phyloP scores from a whole-genome alignment of 208 protist species.

The Trypanosoma melophagium region DNA sequence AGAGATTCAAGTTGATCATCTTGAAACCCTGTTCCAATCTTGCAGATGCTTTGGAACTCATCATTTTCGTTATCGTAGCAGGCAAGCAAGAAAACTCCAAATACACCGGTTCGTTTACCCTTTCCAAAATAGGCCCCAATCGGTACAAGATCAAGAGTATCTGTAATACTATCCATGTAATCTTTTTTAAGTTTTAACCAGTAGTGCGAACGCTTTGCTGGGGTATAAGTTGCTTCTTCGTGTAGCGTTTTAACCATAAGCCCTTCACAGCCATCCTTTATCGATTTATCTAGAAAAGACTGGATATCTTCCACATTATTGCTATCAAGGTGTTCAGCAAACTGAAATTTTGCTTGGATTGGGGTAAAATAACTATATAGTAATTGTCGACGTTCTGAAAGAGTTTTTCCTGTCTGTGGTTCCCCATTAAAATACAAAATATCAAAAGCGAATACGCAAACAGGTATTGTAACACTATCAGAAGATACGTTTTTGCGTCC shows the following conservation, averaged over 20 bases:
- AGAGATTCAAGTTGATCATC: constrained; percentile 92
- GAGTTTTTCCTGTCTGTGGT: constrained; percentile 78
- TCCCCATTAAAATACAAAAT: constrained; percentile 98
- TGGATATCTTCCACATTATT: constrained; percentile 93
- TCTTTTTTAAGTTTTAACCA: constrained; percentile 99
- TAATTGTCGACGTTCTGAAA: constrained; percentile 80
- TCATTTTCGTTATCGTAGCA: constrained; percentile 97
- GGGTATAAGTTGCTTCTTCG: constrained; percentile 95
- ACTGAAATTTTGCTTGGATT: constrained; percentile 73
- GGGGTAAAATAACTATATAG: constrained; percentile 79
- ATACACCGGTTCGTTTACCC: constrained; percentile 97
- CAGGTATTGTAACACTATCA: constrained; percentile 93
- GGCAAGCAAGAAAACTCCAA: constrained; percentile 98
- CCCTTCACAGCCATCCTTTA: constrained; percentile 92
- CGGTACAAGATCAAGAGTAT: constrained; percentile 99
- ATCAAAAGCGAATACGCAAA: constrained; percentile 99
- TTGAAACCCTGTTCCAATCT: constrained; percentile 97
- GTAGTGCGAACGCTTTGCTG: constrained; percentile 94
- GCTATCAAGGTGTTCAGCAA: constrained; percentile 87
- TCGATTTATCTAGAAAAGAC: constrained; percentile 94
- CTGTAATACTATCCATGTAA: constrained; percentile 97
- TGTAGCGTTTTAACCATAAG: constrained; percentile 99
- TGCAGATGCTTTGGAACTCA: constrained; percentile 97
- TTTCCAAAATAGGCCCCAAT: constrained; percentile 98
- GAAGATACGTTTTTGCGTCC: constrained; percentile 91